A percentile compares a stretch with the other conserved stretches of the same genome.
phyloP scores from a whole-genome alignment of 2,329 filamentous ascomycete genomes.

The Hansfordia pulvinata region DNA sequence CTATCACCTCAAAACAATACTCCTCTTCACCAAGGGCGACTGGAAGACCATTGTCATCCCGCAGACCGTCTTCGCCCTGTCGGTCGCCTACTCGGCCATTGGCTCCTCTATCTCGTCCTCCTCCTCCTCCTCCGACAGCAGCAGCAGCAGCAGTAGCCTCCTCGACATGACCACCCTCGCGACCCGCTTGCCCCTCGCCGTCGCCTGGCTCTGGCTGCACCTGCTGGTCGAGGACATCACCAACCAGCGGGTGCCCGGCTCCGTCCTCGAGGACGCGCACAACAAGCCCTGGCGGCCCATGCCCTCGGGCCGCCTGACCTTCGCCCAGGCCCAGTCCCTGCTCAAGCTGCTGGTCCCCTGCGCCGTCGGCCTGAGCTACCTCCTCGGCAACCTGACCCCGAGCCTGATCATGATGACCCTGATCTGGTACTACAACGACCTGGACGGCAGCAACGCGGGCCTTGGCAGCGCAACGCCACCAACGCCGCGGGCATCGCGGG shows the following conservation, averaged over 20 bases:
- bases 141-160: background rate
- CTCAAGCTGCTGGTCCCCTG: constrained; percentile 7
- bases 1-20: constrained; percentile 9
- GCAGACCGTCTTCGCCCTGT: constrained; percentile 13
- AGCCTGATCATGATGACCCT: constrained; percentile 11
- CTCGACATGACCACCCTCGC: too few species aligned
- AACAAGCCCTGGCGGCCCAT: constrained; percentile 20
- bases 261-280: constrained; percentile 12
- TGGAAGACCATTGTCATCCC: constrained; percentile 18
- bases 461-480: constrained; percentile 11
- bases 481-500: constrained; percentile 14
- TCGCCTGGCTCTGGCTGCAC: constrained; percentile 13
- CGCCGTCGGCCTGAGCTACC: constrained; percentile 3
- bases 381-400: constrained; percentile 7
- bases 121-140: background rate
- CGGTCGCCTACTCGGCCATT: background rate
- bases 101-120: background rate
- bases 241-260: constrained; percentile 12
- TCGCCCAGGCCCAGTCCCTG: constrained; percentile 6
- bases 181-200: constrained; percentile 1
- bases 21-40: constrained; percentile 18
- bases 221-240: constrained; percentile 13
- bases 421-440: constrained; percentile 17
- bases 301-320: constrained; percentile 10
- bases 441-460: constrained; percentile 10